Conservation (phyloP, 345 rosid species). For the Euphorbia tirucalli region DNA sequence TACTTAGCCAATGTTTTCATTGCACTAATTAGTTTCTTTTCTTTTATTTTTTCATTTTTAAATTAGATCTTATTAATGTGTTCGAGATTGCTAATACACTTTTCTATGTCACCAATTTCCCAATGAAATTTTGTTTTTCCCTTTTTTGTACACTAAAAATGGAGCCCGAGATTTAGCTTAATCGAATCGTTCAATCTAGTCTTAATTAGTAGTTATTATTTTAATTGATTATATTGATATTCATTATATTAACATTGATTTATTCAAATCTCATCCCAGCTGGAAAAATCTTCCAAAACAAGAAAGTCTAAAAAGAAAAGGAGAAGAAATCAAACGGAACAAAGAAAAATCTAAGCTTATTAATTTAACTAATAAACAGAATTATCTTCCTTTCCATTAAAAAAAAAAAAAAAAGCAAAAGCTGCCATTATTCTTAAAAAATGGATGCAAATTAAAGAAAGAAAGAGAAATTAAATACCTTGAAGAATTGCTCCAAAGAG, state of each 20-base stretch:
- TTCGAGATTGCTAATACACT: too few relatives aligned
- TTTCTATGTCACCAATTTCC: too few relatives aligned
- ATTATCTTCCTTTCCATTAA: too few relatives aligned
- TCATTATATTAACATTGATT: background rate
- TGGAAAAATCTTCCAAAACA: constrained; percentile 15
- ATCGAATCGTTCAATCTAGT: too few relatives aligned
- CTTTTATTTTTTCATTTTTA: too few relatives aligned
- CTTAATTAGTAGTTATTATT: too few relatives aligned
- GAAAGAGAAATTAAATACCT: constrained; percentile 39
- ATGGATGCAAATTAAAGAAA: background rate
- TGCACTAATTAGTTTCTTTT: constrained; percentile 7
- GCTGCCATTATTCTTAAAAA: constrained; percentile 32
- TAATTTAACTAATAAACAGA: background rate
- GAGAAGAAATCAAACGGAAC: constrained; percentile 2
- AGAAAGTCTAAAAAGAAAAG: constrained; percentile 1
- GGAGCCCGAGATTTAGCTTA: too few relatives aligned
- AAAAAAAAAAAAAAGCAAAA: constrained; percentile 25
- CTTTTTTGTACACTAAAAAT: too few relatives aligned
- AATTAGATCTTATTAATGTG: too few relatives aligned
- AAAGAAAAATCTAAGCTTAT: background rate
- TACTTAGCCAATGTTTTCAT: constrained; percentile 17
- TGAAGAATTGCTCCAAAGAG: constrained; percentile 75
- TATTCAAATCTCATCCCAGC: constrained; percentile 21
- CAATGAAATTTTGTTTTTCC: too few relatives aligned
- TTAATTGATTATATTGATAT: too few relatives aligned